These are phyloP conservation scores for Apiospora hydei DNA, from an alignment of 2,329 filamentous ascomycete species.

Conservation along the genomic window DNA sequence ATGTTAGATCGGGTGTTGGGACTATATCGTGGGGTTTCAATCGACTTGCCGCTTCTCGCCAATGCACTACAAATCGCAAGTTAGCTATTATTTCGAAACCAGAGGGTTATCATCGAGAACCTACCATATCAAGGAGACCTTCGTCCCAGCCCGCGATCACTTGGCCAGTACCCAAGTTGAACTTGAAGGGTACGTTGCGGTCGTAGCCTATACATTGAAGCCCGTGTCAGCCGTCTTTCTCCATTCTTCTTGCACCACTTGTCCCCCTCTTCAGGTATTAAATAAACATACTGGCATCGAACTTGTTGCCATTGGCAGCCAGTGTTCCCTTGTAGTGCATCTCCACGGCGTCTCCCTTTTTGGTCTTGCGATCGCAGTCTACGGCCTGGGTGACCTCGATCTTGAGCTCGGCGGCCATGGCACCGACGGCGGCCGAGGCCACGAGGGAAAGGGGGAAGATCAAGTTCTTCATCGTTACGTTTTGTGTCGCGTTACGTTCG, in stretches of 20 bases:
- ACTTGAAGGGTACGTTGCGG: slow-evolving; percentile 76
- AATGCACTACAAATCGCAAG: slow-evolving; percentile 66
- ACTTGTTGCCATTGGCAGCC: slow-evolving; percentile 74
- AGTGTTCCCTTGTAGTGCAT: slow-evolving; percentile 92
- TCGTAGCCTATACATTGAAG: slow-evolving; percentile 67
- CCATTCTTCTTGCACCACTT: background rate
- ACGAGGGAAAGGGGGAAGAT: slow-evolving; percentile 57
- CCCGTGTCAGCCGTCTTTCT: slow-evolving; percentile 21
- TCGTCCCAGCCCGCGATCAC: slow-evolving; percentile 81
- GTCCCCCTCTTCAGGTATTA: slow-evolving; percentile 2
- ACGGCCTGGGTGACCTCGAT: slow-evolving; percentile 79
- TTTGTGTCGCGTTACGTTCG: slow-evolving; percentile 20
- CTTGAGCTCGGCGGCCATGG: slow-evolving; percentile 69
- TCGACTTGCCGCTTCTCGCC: slow-evolving; percentile 77
- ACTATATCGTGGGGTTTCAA: background rate
- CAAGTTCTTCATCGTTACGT: slow-evolving; percentile 54
- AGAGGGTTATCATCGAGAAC: background rate
- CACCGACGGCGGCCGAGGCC: slow-evolving; percentile 58
- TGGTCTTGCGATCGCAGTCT: slow-evolving; percentile 80
- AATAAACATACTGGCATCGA: slow-evolving; percentile 72
- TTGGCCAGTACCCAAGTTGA: slow-evolving; percentile 79
- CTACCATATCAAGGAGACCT: slow-evolving; percentile 42
- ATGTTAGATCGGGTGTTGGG: slow-evolving; percentile 31
- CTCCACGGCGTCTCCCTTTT: slow-evolving; percentile 78
- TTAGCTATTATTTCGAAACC: background rate